Evolutionary conservation across 805 yeast genomes (phyloP).

Genomic region (Wickerhamiella domercqiae): DNA sequence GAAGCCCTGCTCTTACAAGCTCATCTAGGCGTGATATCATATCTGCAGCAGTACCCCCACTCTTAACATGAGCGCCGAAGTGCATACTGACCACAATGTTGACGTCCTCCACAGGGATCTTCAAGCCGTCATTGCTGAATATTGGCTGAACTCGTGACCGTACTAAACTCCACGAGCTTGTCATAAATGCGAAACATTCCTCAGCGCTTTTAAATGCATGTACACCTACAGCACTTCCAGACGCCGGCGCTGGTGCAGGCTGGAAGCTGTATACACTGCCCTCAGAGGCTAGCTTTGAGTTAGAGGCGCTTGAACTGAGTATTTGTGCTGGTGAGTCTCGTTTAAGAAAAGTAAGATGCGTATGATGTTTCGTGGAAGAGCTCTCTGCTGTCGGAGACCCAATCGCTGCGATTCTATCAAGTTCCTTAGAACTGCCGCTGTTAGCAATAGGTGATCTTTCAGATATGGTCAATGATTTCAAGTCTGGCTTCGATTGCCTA

Average conservation of each 20-base stretch:
- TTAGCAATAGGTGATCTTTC: slow-evolving; percentile 22
- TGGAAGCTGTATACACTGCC: slow-evolving; percentile 29
- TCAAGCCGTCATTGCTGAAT: slow-evolving; percentile 27
- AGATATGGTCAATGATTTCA: slow-evolving; percentile 14
- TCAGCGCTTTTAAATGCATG: slow-evolving; percentile 21
- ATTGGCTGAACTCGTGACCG: slow-evolving; percentile 31
- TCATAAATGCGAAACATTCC: slow-evolving; percentile 26
- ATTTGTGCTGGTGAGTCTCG: slow-evolving; percentile 25
- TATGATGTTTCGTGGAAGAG: slow-evolving; percentile 13
- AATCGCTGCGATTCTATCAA: slow-evolving; percentile 26
- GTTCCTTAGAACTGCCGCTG: slow-evolving; percentile 22
- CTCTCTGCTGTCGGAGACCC: slow-evolving; percentile 13
- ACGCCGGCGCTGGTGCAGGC: slow-evolving; percentile 5
- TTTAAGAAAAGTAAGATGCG: slow-evolving; percentile 24
- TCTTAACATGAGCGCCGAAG: slow-evolving; percentile 26
- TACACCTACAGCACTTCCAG: slow-evolving; percentile 7
- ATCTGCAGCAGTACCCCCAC: slow-evolving; percentile 25
- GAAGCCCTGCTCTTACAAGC: slow-evolving; percentile 31
- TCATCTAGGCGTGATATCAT: slow-evolving; percentile 33
- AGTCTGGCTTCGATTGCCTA: slow-evolving; percentile 21
- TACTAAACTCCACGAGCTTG: slow-evolving; percentile 36
- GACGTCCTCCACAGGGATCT: slow-evolving; percentile 41
- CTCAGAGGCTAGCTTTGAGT: slow-evolving; percentile 28
- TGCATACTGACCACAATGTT: slow-evolving; percentile 33
- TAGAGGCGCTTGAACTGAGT: slow-evolving; percentile 30